Evolutionary conservation across 495 filamentous ascomycete genomes (phyloP), one percentile per base, ranked within the genome.

Genomic region (Achaetomiella virescens): DNA sequence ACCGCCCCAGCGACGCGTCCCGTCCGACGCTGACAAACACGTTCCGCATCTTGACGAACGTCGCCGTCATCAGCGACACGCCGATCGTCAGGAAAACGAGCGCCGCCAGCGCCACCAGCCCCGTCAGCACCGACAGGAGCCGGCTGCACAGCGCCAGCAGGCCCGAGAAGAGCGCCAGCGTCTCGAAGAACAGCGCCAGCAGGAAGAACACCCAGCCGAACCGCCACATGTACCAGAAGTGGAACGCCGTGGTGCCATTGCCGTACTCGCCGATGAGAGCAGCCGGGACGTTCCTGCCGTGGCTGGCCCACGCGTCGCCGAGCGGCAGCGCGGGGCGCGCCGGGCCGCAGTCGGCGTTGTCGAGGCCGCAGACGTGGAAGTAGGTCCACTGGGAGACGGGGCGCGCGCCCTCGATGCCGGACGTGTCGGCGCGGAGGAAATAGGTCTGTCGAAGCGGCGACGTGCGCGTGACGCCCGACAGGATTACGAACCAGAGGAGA

Each of bases 371-470:
- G 52, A 92, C 68, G 61, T 84, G 83, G 81, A 91, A 92, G 73
- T 85, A 92, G 3, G 90, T 93, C 91, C 91, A 96, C 71, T 91
- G 83, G 8, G 89, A 84, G 8, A 80, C 58, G 33, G 79, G 31
- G 11, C 77, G 72, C 2, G 90, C 83, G 20, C 81, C 81, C 11
- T 84, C 73, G 63, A 95, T 90, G 62, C 75, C 81, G 43, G 74
- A 70, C 14, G 89, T 92, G 66, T 83, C 77, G 61, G 84, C 86
- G 65, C 86, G 79, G 29, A 96, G 81, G 78, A 95, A 95, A 74
- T 85, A 96, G 61, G 89, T 87, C 40, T 84, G 61, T 60, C 85
- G 81, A 17, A 90, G 74, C 6, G 91, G 91, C 12, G 69, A 78
- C 11, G 66, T 68, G 57, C 78, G 72, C 29, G 74, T 76, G 6